Percentiles rank a stretch among this genome's conserved stretches.
phyloP scores from a whole-genome alignment of 495 filamentous ascomycete genomes.

The Pseudomonodictys pantanalensis region DNA sequence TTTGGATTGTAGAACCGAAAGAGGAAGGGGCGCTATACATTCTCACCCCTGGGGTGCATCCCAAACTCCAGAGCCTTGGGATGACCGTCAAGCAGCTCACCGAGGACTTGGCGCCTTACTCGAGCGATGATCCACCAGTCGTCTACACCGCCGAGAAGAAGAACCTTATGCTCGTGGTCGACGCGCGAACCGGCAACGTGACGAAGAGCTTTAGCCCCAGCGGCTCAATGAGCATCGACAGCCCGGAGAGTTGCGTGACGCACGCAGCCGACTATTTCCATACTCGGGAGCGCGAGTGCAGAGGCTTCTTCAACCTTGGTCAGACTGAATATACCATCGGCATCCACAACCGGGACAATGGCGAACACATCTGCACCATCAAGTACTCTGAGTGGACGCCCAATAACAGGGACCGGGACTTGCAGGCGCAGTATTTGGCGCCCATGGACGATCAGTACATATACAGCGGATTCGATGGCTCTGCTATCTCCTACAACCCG shows the following conservation, averaged over 20 bases:
- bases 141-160: slow-evolving; percentile 79
- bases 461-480: slow-evolving; percentile 82
- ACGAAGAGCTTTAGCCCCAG: slow-evolving; percentile 62
- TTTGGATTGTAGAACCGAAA: slow-evolving; percentile 97
- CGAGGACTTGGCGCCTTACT: slow-evolving; percentile 62
- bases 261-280: slow-evolving; percentile 57
- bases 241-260: slow-evolving; percentile 53
- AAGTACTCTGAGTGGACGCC: slow-evolving; percentile 94
- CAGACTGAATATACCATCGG: slow-evolving; percentile 83
- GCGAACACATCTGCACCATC: slow-evolving; percentile 78
- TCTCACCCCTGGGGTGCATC: slow-evolving; percentile 63
- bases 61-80: slow-evolving; percentile 61
- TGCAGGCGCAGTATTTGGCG: slow-evolving; percentile 71
- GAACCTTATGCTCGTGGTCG: slow-evolving; percentile 75
- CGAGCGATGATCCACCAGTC: slow-evolving; percentile 64
- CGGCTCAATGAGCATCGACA: slow-evolving; percentile 51
- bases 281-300: slow-evolving; percentile 69
- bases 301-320: slow-evolving; percentile 72
- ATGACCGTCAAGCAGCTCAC: slow-evolving; percentile 80
- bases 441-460: slow-evolving; percentile 88
- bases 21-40: slow-evolving; percentile 86
- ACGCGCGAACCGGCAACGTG: slow-evolving; percentile 77
- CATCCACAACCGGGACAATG: slow-evolving; percentile 73
- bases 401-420: slow-evolving; percentile 86
- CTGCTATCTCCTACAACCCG: slow-evolving; percentile 75